phyloP scores from a whole-genome alignment of 2,329 filamentous ascomycete species.

The Magnaporthiopsis rhizophila region DNA sequence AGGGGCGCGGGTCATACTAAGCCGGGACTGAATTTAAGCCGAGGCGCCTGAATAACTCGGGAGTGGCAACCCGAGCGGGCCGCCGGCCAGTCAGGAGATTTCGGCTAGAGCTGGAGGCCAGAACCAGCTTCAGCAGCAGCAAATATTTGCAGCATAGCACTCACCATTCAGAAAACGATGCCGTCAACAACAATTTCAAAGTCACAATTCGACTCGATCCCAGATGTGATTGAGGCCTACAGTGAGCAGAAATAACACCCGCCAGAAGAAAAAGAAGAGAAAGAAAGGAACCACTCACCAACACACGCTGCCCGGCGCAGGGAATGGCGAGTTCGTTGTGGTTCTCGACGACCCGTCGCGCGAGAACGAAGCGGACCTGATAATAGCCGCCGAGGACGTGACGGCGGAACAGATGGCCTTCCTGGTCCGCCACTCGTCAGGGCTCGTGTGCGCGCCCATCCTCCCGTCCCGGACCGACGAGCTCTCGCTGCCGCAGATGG shows the following conservation, averaged over 20 bases:
- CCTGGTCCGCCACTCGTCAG: constrained; percentile 85
- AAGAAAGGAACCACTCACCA: not conserved
- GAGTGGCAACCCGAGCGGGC: not conserved
- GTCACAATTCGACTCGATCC: constrained; percentile 56
- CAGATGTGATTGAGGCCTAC: constrained; percentile 56
- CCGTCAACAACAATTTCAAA: constrained; percentile 40
- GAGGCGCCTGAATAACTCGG: not conserved
- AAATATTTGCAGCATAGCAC: not conserved
- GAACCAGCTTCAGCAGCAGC: not conserved
- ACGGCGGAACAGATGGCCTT: constrained; percentile 92
- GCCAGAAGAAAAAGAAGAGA: not conserved
- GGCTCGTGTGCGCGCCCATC: constrained; percentile 85
- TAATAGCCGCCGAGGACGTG: constrained; percentile 79
- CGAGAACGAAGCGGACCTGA: constrained; percentile 97
- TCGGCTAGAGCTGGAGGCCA: not conserved
- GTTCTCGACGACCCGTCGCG: constrained; percentile 87
- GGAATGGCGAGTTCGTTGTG: constrained; percentile 68
- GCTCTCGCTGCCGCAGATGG: constrained; percentile 86
- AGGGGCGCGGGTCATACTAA: not conserved
- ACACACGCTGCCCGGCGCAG: constrained; percentile 12
- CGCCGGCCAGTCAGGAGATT: not conserved
- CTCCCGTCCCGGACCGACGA: constrained; percentile 57
- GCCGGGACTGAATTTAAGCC: not conserved
- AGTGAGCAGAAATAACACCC: constrained; percentile 35
- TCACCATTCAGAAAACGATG: constrained; percentile 27